Conservation (phyloP, 2,329 filamentous ascomycete species). For the Monilinia polystroma region DNA sequence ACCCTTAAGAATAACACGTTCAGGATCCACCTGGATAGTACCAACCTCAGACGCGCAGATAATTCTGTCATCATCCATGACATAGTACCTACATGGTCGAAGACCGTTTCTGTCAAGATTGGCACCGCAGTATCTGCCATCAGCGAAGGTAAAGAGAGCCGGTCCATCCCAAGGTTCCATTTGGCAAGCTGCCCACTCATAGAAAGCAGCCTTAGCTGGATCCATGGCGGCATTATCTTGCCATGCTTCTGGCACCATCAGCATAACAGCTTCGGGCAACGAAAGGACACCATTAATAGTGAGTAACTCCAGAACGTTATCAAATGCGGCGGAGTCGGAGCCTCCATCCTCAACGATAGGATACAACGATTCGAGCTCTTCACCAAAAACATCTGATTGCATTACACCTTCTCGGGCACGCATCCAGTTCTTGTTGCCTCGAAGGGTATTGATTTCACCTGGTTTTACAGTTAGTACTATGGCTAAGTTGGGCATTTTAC, state of each 20-base stretch:
- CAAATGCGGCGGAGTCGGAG: conserved; percentile 94
- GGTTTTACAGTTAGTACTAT: conserved; percentile 34
- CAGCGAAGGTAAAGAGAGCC: conserved; percentile 93
- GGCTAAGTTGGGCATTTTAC: conserved; percentile 34
- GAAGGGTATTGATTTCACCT: conserved; percentile 92
- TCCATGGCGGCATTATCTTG: conserved; percentile 92
- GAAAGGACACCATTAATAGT: conserved; percentile 96
- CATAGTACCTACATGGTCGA: conserved; percentile 93
- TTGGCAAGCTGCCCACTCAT: conserved; percentile 97
- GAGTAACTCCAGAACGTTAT: conserved; percentile 91
- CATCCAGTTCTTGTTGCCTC: conserved; percentile 99
- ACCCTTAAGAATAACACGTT: conserved; percentile 87
- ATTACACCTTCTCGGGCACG: conserved; percentile 92
- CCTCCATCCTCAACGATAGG: conserved; percentile 95
- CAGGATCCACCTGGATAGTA: conserved; percentile 86
- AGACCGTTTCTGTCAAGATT: conserved; percentile 96
- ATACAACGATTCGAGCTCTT: conserved; percentile 86
- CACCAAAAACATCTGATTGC: conserved; percentile 87
- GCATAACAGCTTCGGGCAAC: conserved; percentile 93
- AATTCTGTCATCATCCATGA: conserved; percentile 94
- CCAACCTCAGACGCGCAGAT: conserved; percentile 97
- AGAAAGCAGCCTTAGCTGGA: conserved; percentile 92
- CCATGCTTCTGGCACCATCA: conserved; percentile 98
- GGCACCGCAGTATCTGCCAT: conserved; percentile 94
- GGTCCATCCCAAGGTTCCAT: conserved; percentile 99